These are phyloP conservation scores for Blastocystis sp. DNA, from an alignment of 352 stramenopile genomes.

Conservation along the genomic window DNA sequence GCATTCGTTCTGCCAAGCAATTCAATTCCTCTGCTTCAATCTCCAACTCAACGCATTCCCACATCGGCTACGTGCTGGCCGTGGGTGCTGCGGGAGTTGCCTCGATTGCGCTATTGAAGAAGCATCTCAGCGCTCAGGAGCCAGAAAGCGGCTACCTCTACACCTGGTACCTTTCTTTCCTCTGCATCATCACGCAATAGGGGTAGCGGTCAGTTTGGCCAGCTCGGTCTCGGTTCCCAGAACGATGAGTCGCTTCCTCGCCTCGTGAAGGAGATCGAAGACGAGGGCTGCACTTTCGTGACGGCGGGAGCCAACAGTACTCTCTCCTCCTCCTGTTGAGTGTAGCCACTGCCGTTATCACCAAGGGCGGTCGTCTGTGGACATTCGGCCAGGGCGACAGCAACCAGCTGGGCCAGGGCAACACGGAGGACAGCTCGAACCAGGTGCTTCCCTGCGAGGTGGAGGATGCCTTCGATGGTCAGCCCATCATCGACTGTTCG, in stretches of 20 bases:
- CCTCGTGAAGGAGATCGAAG: conserved; percentile 27
- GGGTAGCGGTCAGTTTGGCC: conserved; percentile 53
- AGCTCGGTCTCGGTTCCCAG: conserved; percentile 34
- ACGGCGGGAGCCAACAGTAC: conserved; percentile 51
- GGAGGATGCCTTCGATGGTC: conserved; percentile 57
- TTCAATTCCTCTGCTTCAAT: no score
- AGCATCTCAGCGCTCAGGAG: conserved; percentile 10
- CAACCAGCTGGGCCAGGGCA: conserved; percentile 51
- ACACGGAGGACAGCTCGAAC: conserved; percentile 26
- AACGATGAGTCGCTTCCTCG: conserved; percentile 59
- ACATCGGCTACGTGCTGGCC: neutral
- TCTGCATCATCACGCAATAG: neutral
- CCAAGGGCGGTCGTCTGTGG: conserved; percentile 23
- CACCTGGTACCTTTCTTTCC: neutral
- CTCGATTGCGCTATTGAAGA: neutral
- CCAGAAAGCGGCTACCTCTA: neutral
- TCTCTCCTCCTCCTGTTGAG: neutral
- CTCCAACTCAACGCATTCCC: no score
- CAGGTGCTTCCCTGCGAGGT: conserved; percentile 45
- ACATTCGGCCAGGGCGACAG: conserved; percentile 54
- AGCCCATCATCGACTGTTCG: neutral
- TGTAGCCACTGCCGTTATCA: conserved; percentile 52
- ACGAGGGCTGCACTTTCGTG: conserved; percentile 26
- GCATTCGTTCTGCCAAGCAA: no score
- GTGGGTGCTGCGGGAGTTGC: neutral